These are phyloP conservation scores for Leccinum ochraceum DNA, from an alignment of 768 basidiomycete species.

Conservation along the genomic window DNA sequence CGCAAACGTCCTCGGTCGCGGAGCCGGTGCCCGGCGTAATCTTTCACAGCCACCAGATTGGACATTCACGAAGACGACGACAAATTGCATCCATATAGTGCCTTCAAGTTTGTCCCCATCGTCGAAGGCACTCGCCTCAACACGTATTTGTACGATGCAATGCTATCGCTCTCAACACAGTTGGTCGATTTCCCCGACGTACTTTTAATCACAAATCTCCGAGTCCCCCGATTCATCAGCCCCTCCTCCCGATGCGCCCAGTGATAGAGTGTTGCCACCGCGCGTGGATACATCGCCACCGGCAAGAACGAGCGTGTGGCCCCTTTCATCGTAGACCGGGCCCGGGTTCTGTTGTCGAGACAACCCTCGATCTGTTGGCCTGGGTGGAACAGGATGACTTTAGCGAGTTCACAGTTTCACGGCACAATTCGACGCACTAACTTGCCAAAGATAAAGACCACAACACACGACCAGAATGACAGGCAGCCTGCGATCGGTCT, in stretches of 20 bases:
- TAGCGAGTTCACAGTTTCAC: constrained; percentile 67
- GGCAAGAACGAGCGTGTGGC: constrained; percentile 21
- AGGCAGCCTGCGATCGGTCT: constrained; percentile 8
- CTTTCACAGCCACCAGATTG: constrained; percentile 50
- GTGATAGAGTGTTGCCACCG: constrained; percentile 31
- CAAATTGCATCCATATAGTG: constrained; percentile 47
- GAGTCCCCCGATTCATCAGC: constrained; percentile 21
- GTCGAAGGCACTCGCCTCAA: constrained; percentile 59
- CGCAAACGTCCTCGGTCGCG: constrained; percentile 45
- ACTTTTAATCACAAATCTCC: constrained; percentile 28
- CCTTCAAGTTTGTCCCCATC: constrained; percentile 25
- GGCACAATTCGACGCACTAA: constrained; percentile 51
- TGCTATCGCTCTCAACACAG: constrained; percentile 42
- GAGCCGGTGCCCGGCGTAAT: constrained; percentile 35
- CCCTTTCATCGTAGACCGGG: constrained; percentile 27
- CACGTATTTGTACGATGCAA: constrained; percentile 63
- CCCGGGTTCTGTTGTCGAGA: constrained; percentile 31
- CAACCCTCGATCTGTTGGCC: constrained; percentile 55
- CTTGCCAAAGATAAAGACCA: constrained; percentile 30
- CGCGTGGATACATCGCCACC: constrained; percentile 30
- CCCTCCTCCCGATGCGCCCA: constrained; percentile 26
- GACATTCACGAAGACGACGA: constrained; percentile 69
- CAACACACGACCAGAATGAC: constrained; percentile 11
- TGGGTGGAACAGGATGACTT: constrained; percentile 58
- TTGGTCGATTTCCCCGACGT: constrained; percentile 29